A percentile compares a stretch with the other conserved stretches of the same genome.
Evolutionary conservation across 2,329 filamentous ascomycete genomes (phyloP).

Genomic region (Alternaria ethzedia): DNA sequence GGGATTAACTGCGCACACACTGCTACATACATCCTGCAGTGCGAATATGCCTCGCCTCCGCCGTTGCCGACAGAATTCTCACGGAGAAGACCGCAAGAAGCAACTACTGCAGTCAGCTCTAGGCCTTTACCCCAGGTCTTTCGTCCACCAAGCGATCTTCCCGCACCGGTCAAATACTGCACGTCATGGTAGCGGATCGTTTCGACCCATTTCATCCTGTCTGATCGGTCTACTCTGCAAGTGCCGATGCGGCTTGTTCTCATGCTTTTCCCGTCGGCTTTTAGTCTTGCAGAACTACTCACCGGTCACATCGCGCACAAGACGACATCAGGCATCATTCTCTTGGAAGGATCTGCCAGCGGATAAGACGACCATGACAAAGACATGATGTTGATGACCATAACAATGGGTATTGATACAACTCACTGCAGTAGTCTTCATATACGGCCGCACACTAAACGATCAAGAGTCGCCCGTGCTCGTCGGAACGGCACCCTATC

Average conservation of each 20-base stretch:
- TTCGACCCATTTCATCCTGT: neutral
- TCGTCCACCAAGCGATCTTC: constrained; percentile 4
- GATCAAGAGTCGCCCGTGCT: neutral
- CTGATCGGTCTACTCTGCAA: constrained; percentile 14
- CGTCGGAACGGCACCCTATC: neutral
- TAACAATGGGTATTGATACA: neutral
- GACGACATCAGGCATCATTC: neutral
- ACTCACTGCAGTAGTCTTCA: neutral
- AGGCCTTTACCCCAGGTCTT: constrained; percentile 1
- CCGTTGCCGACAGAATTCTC: constrained; percentile 5
- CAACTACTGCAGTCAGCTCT: constrained; percentile 21
- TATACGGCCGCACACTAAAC: neutral
- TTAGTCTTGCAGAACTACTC: neutral
- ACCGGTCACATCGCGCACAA: neutral
- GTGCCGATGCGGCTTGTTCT: neutral
- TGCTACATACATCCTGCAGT: neutral
- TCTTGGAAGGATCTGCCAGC: neutral
- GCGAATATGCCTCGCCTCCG: neutral
- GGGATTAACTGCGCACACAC: neutral
- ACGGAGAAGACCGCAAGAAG: constrained; percentile 2
- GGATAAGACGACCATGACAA: fast-evolving
- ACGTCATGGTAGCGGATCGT: constrained; percentile 8
- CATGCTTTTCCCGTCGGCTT: neutral
- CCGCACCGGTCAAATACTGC: constrained; percentile 22
- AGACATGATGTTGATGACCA: neutral